phyloP scores from a whole-genome alignment of 768 basidiomycete species.

The Boletus sensibilis region DNA sequence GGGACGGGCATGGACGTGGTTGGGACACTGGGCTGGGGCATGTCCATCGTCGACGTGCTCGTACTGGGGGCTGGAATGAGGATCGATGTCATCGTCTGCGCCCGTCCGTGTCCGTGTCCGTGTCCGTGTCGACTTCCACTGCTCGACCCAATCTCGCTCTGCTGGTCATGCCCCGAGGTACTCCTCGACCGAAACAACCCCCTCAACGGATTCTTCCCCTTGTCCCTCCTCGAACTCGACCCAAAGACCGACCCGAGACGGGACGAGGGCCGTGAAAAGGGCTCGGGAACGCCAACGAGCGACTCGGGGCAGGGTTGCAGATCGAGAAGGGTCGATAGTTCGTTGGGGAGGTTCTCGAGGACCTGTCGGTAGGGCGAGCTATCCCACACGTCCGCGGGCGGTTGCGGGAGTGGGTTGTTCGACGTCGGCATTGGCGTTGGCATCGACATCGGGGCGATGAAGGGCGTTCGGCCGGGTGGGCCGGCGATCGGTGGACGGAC shows the following conservation, averaged over 20 bases:
- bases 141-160: slow-evolving; percentile 14
- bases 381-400: slow-evolving; percentile 60
- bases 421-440: not conserved
- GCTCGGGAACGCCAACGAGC: slow-evolving; percentile 10
- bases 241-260: slow-evolving; percentile 24
- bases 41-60: not conserved
- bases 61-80: slow-evolving; percentile 20
- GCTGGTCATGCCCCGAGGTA: slow-evolving; percentile 16
- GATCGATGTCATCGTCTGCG: slow-evolving; percentile 22
- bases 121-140: slow-evolving; percentile 18
- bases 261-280: slow-evolving; percentile 20
- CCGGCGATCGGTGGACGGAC: slow-evolving; percentile 5
- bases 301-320: slow-evolving; percentile 1
- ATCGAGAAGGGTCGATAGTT: slow-evolving; percentile 28
- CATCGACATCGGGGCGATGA: slow-evolving; percentile 3
- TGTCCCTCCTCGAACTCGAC: slow-evolving; percentile 28
- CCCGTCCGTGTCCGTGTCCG: slow-evolving; percentile 22
- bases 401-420: slow-evolving; percentile 61
- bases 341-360: slow-evolving; percentile 48
- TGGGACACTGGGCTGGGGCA: not conserved
- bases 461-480: slow-evolving; percentile 13
- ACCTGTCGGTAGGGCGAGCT: slow-evolving; percentile 55
- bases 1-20: slow-evolving; percentile 17
- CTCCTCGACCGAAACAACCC: slow-evolving; percentile 51
- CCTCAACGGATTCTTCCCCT: slow-evolving; percentile 36